Evolutionary conservation across 306 rosid species (phyloP).

Genomic region (Lathyrus aphaca): DNA sequence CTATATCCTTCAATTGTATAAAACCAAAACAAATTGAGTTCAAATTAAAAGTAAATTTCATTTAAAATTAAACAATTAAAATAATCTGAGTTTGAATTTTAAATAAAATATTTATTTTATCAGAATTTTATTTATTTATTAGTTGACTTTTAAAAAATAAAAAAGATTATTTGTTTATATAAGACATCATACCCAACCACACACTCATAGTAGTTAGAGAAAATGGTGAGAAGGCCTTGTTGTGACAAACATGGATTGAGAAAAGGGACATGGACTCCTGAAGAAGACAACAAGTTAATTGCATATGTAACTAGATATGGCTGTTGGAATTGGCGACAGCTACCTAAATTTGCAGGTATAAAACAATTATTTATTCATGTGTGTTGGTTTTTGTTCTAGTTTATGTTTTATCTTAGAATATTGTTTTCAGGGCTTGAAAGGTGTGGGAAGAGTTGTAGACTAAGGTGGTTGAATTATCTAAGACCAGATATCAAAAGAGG

Average conservation of each 20-base stretch:
- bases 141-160: too few species aligned
- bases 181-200: background rate
- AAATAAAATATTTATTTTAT: too few species aligned
- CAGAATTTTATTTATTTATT: too few species aligned
- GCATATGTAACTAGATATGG: slow-evolving; percentile 63
- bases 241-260: slow-evolving; percentile 57
- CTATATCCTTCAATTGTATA: too few species aligned
- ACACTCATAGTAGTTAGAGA: background rate
- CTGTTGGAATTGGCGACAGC: slow-evolving; percentile 73
- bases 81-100: too few species aligned
- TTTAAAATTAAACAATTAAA: too few species aligned
- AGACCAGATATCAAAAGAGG: slow-evolving; percentile 55
- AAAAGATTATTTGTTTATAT: background rate
- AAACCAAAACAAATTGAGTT: too few species aligned
- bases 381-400: background rate
- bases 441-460: slow-evolving; percentile 47
- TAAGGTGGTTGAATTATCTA: slow-evolving; percentile 41
- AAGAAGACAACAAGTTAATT: slow-evolving; percentile 64
- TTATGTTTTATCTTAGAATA: background rate
- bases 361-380: background rate
- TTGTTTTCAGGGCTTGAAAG: slow-evolving; percentile 39
- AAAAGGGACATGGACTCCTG: slow-evolving; percentile 74
- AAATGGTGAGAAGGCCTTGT: slow-evolving; percentile 62
- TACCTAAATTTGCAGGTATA: slow-evolving; percentile 72
- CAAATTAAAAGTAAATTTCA: too few species aligned